Base-by-base conservation (phyloP, 768 basidiomycete genomes). In the Coprinopsis cinerea region DNA sequence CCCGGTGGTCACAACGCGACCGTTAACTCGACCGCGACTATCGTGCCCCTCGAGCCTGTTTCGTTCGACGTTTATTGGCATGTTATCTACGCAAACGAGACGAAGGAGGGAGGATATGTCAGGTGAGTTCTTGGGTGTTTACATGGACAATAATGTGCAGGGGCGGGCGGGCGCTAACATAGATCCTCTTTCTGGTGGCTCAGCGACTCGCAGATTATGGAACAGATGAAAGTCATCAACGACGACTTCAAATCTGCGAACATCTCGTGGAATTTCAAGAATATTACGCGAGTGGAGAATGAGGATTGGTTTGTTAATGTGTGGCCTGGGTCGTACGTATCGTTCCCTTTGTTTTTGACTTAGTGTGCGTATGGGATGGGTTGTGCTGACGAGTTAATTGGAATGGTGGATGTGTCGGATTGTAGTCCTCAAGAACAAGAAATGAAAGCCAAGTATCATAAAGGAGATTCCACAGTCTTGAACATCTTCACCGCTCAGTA, bases 141-240 rank as follows among this genome's bases (percentile, higher is more conserved):
- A n/a, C n/a, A n/a, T n/a, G n/a, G n/a, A n/a, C n/a, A n/a, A n/a
- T n/a, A n/a, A n/a, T n/a, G n/a, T n/a, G n/a, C n/a, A n/a, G n/a
- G n/a, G n/a, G n/a, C n/a, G n/a, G n/a, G n/a, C 74, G 68, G 72
- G 57, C 26, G 67, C 62, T 17, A 35, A 5, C 10, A n/a, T 24
- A 40, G 25, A 42, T n/a, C 20, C 7, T 22, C 14, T 18, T 3
- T 40, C 18, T 35, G 17, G 22, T 28, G 10, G 53, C 57, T 35
- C 56, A 67, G 69, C 26, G 54, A 66, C 42, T 43, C 44, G 2
- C 67, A 71, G 41, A 70, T 79, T 48, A 48, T 58, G 11, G 58
- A 56, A 9, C 73, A 74, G 51, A 71, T 78, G 49, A 49, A 59
- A 20, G 65, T 68, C 32, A 55, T 78, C 24, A 78, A 78, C 59